Evolutionary conservation across 192 early-diverging fungal species (phyloP).

Genomic region (Umbelopsis ramanniana): DNA sequence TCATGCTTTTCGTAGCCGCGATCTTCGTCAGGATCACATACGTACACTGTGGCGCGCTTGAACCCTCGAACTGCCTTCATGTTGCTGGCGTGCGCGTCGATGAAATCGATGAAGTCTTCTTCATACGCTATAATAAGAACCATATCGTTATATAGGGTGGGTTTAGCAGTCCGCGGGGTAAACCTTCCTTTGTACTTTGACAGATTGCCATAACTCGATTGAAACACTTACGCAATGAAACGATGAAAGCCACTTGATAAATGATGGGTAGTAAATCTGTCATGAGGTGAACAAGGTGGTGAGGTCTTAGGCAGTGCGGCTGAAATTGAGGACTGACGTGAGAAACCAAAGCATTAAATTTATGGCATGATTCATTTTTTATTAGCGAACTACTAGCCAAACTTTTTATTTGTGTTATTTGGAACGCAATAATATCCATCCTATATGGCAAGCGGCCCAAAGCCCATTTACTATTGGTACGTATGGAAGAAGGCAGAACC

Average conservation of each 20-base stretch:
- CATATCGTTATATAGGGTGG: neutral
- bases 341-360: neutral
- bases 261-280: constrained; percentile 16
- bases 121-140: neutral
- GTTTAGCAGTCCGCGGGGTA: neutral
- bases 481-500: constrained; percentile 32
- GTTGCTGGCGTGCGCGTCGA: constrained; percentile 13
- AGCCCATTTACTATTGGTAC: constrained; percentile 16
- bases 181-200: neutral
- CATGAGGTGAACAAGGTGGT: neutral
- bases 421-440: constrained; percentile 5
- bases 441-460: neutral
- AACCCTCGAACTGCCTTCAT: constrained; percentile 12
- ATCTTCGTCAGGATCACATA: constrained; percentile 12
- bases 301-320: neutral
- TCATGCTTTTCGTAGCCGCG: neutral
- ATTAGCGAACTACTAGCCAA: neutral
- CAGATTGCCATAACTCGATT: too few relatives aligned
- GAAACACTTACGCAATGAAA: constrained; percentile 3
- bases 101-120: constrained; percentile 4
- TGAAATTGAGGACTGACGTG: neutral
- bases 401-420: neutral
- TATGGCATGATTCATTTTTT: neutral
- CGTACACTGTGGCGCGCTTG: neutral
- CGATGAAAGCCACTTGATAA: constrained; percentile 14